Conservation (phyloP, 1,284 basidiomycete species). For the Ustanciosporium gigantosporum region DNA sequence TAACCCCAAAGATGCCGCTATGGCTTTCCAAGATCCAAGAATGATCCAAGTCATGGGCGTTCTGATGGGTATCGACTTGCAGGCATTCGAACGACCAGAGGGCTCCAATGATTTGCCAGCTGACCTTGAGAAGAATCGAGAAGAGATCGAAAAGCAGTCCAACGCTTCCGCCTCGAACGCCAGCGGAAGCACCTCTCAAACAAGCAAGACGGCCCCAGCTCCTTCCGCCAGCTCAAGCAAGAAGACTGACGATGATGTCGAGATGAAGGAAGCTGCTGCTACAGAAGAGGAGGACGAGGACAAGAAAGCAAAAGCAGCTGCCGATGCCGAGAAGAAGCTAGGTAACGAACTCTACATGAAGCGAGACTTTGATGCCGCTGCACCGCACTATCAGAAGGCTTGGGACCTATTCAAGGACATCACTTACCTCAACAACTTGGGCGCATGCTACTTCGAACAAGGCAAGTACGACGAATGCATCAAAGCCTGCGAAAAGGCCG, state of each 20-base stretch:
- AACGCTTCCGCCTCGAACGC: slow-evolving; percentile 54
- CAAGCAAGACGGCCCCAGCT: slow-evolving; percentile 1
- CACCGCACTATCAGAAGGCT: slow-evolving; percentile 68
- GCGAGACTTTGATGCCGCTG: slow-evolving; percentile 65
- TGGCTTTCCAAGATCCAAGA: slow-evolving; percentile 75
- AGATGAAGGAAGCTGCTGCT: slow-evolving; percentile 28
- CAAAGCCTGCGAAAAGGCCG: slow-evolving; percentile 88
- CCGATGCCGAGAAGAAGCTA: slow-evolving; percentile 63
- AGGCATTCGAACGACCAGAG: slow-evolving; percentile 81
- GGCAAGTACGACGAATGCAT: slow-evolving; percentile 88
- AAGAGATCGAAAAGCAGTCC: slow-evolving; percentile 56
- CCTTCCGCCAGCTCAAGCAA: slow-evolving; percentile 1
- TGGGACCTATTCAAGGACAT: slow-evolving; percentile 94
- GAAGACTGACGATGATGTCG: slow-evolving; percentile 13
- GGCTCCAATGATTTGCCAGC: slow-evolving; percentile 80
- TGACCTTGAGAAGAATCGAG: slow-evolving; percentile 62
- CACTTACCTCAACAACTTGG: slow-evolving; percentile 72
- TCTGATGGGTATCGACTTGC: slow-evolving; percentile 90
- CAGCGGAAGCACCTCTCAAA: slow-evolving; percentile 4
- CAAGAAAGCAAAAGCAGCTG: slow-evolving; percentile 46
- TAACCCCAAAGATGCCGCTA: slow-evolving; percentile 53
- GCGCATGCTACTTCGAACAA: slow-evolving; percentile 90
- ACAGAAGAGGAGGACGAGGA: slow-evolving; percentile 48
- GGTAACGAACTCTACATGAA: slow-evolving; percentile 86
- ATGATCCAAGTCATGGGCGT: slow-evolving; percentile 90